A percentile compares a stretch with the other conserved stretches of the same genome.
Conservation (phyloP, 345 rosid genomes). For the Schrenkiella parvula region DNA sequence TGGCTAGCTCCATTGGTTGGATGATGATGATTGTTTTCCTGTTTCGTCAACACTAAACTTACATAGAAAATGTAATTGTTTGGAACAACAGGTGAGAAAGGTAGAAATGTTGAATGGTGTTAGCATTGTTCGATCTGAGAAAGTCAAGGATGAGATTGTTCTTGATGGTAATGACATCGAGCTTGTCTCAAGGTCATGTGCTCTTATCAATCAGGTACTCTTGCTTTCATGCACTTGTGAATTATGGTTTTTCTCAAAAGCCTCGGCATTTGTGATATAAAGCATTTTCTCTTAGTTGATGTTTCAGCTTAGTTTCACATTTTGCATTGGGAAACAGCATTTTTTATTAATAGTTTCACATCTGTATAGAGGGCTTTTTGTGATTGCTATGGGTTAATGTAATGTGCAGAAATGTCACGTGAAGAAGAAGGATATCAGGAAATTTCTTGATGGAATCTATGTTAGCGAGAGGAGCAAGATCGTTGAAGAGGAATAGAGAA, state of each 20-base stretch:
- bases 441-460: constrained; percentile 65
- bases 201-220: constrained; percentile 56
- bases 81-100: constrained; percentile 66
- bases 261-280: no score
- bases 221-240: no score
- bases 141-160: constrained; percentile 59
- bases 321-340: background rate
- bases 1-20: no score
- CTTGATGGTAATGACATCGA: constrained; percentile 63
- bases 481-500: constrained; percentile 24
- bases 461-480: constrained; percentile 57
- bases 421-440: constrained; percentile 64
- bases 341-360: no score
- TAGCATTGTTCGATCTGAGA: constrained; percentile 50
- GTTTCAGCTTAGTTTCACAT: background rate
- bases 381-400: background rate
- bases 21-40: no score
- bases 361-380: background rate
- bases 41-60: no score
- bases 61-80: no score
- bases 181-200: constrained; percentile 57
- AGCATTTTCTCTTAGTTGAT: no score
- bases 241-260: no score
- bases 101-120: constrained; percentile 65
- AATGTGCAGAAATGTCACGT: constrained; percentile 55